These are phyloP conservation scores for Magnusiomyces suaveolens DNA, from an alignment of 1,139 yeast genomes.

Conservation along the genomic window DNA sequence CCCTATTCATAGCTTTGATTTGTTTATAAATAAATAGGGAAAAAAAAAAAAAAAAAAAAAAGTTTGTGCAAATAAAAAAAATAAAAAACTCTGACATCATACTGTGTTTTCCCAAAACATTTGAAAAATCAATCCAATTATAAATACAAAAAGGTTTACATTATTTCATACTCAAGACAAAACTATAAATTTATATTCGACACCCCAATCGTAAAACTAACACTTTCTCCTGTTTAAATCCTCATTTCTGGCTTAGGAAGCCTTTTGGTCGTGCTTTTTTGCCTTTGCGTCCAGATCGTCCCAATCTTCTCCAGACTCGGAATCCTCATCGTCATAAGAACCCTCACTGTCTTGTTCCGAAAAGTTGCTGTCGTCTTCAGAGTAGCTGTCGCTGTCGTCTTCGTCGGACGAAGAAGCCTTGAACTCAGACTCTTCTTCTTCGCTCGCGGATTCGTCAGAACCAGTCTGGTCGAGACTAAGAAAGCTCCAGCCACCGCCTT, in stretches of 20 bases:
- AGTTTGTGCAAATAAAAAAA: too few species aligned
- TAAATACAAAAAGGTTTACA: constrained; percentile 27
- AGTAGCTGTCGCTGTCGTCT: constrained; percentile 39
- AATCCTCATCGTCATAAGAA: background rate
- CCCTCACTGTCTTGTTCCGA: constrained; percentile 15
- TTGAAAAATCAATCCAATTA: constrained; percentile 14
- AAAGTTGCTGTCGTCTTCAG: background rate
- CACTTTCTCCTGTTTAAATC: constrained; percentile 11
- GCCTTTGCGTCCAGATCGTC: background rate
- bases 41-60: background rate
- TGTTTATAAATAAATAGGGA: background rate
- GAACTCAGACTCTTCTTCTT: constrained; percentile 42
- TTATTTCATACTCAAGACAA: constrained; percentile 29
- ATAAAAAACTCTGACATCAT: background rate
- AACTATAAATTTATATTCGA: background rate
- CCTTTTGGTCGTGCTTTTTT: background rate
- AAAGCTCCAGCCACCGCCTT: constrained; percentile 90
- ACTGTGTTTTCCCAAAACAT: constrained; percentile 2
- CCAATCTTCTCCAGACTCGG: background rate
- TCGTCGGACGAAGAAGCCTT: constrained; percentile 27
- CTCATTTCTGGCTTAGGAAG: background rate
- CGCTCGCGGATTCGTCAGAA: constrained; percentile 42
- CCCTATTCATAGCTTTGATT: background rate
- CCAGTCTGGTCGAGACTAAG: constrained; percentile 50
- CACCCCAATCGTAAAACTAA: background rate